Evolutionary conservation across 768 basidiomycete species (phyloP).

Genomic region (Lyophyllum shimeji): DNA sequence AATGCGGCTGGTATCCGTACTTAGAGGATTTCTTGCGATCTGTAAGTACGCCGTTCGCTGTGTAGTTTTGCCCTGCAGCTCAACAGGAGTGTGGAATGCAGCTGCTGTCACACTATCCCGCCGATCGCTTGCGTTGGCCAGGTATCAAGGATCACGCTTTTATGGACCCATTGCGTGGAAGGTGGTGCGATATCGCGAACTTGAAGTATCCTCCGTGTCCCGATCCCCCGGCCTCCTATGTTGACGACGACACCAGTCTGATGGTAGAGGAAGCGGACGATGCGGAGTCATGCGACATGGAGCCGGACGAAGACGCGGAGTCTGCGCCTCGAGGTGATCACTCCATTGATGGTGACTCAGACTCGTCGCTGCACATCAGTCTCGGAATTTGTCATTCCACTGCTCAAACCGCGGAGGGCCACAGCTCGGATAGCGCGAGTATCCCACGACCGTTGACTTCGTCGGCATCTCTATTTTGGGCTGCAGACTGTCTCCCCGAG

Average conservation of each 20-base stretch:
- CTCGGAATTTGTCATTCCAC: not conserved
- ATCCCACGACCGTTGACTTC: conserved; percentile 23
- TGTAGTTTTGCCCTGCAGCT: not conserved
- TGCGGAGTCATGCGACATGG: not conserved
- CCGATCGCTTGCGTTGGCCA: conserved; percentile 25
- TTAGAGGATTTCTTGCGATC: conserved; percentile 22
- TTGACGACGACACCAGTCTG: conserved; percentile 10
- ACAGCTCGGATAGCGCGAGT: conserved; percentile 14
- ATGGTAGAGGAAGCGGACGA: not conserved
- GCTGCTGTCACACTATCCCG: conserved; percentile 27
- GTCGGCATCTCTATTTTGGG: conserved; percentile 23
- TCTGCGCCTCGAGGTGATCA: not conserved
- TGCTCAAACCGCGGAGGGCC: not conserved
- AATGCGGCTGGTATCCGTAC: conserved; percentile 7
- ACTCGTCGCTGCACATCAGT: conserved; percentile 5
- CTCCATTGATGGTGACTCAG: not conserved
- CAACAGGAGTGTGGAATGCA: conserved; percentile 4
- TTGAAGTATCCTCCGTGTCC: conserved; percentile 30
- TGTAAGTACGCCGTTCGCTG: conserved; percentile 19
- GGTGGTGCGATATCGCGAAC: conserved; percentile 32
- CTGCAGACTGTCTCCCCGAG: not conserved
- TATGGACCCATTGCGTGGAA: conserved; percentile 21
- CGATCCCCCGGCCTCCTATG: conserved; percentile 13
- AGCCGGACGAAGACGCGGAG: not conserved
- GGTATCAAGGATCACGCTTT: conserved; percentile 27